Base-by-base conservation (phyloP, 106 monocot species). In the Phalaenopsis equestris region DNA sequence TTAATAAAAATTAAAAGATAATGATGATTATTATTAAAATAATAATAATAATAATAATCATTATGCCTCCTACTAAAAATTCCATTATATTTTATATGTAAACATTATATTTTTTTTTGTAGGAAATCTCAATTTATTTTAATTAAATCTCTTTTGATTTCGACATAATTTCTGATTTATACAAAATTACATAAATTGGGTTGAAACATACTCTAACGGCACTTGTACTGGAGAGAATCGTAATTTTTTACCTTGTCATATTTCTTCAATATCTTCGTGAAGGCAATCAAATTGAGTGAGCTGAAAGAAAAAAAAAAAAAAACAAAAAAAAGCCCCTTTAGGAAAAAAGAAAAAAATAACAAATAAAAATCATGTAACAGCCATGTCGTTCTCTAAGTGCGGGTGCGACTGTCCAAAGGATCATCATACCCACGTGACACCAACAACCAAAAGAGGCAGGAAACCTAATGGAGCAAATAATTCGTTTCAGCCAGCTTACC, bases 261-360 rank as follows among this genome's bases (percentile, higher is more conserved):
- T 81, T 99, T 99, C 85, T 99, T 99, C 76, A 91, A 18, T 73
- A 99, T 99, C 86, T 99, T 99, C 12, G 84, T 86, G 82, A 99
- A 99, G 21, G 99, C 99, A 81, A 88, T 67, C 86, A 95, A 85
- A 86, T 99, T 99, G 47, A 99, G 73, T 5, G 93, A 88, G 87
- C 99, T 99, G 92, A 78, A 76, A 24, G 61, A 58, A 56, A 23
- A 38, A 24, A 56, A 2, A 21, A 58, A 21, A 61, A 21, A 1
- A 9, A 6, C 10, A 47, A 47, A 47, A 11, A 52, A 52, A 3
- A 2, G 14, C 3, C 52, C 52, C 52, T 10, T 52, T 52, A 52
- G 10, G 1, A 12, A 12, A 52, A 12, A 2, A 12, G 1, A 12
- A 52, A 14, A 14, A 52, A 52, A 0, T 52, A 52, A 52, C 0